A percentile compares a stretch with the other conserved stretches of the same genome.
Conservation (phyloP, 345 rosid genomes). For the Diplotaxis tenuifolia region DNA sequence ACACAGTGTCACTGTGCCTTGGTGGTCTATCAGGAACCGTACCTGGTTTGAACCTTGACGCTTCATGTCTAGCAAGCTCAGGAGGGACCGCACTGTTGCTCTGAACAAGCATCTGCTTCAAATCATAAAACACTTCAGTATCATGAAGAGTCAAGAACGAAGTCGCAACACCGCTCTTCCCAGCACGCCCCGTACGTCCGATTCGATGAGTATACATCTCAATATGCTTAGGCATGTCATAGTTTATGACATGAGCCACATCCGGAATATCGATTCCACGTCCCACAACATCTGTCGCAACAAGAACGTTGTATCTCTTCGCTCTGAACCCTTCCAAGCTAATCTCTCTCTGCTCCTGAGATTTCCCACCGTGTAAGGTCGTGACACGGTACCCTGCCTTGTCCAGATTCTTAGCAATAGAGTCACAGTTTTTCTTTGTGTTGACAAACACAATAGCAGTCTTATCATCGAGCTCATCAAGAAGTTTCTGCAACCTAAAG, state of each 20-base stretch:
- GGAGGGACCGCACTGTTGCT: conserved; percentile 90
- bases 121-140: conserved; percentile 86
- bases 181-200: conserved; percentile 96
- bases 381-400: conserved; percentile 84
- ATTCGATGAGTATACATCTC: conserved; percentile 95
- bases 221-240: conserved; percentile 83
- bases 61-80: conserved; percentile 91
- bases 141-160: conserved; percentile 85
- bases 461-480: conserved; percentile 82
- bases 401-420: conserved; percentile 81
- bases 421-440: conserved; percentile 82
- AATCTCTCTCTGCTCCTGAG: conserved; percentile 94
- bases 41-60: conserved; percentile 94
- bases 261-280: conserved; percentile 97
- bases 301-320: conserved; percentile 84
- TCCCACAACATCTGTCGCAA: conserved; percentile 93
- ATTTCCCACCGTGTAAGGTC: conserved; percentile 90
- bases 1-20: conserved; percentile 84
- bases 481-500: conserved; percentile 63
- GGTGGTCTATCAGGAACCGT: conserved; percentile 88
- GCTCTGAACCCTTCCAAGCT: conserved; percentile 89
- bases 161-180: conserved; percentile 90
- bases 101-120: conserved; percentile 96
- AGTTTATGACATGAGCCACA: conserved; percentile 93
- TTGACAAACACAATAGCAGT: conserved; percentile 89